Evolutionary conservation across 2,329 filamentous ascomycete species (phyloP).

Genomic region (Penicillium hordei): DNA sequence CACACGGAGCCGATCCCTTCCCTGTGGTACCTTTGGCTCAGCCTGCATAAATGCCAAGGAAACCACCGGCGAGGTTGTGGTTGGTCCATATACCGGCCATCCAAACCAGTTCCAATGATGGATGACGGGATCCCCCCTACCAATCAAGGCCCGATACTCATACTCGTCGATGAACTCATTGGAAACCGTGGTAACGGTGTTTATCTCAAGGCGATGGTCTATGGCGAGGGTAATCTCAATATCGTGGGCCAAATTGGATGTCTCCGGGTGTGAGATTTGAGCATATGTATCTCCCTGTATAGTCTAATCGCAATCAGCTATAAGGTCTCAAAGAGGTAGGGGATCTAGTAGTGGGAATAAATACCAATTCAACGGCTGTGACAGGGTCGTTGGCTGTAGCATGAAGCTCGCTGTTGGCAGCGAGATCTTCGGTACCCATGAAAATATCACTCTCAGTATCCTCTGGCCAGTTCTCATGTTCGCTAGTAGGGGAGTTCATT

Average conservation of each 20-base stretch:
- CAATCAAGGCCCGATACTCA: neutral
- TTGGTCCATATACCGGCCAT: neutral
- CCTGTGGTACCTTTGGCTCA: neutral
- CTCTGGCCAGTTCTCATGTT: neutral
- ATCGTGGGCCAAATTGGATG: neutral
- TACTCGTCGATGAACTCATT: neutral
- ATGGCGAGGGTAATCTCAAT: neutral
- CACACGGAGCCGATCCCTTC: neutral
- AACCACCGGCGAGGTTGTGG: neutral
- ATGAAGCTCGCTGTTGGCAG: too few species aligned
- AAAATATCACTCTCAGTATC: neutral
- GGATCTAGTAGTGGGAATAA: neutral
- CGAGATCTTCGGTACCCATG: neutral
- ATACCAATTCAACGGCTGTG: neutral
- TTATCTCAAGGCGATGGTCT: neutral
- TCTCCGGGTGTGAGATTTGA: neutral
- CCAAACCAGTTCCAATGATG: slow-evolving; percentile 1
- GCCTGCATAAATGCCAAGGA: neutral
- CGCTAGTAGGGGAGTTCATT: neutral
- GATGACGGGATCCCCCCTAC: neutral
- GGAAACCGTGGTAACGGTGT: neutral
- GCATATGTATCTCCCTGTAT: neutral
- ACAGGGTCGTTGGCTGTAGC: too few species aligned
- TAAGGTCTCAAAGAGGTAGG: too few species aligned
- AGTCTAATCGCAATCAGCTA: neutral